Evolutionary conservation across 1,139 yeast genomes (phyloP).

Genomic region (Diutina catenulata): DNA sequence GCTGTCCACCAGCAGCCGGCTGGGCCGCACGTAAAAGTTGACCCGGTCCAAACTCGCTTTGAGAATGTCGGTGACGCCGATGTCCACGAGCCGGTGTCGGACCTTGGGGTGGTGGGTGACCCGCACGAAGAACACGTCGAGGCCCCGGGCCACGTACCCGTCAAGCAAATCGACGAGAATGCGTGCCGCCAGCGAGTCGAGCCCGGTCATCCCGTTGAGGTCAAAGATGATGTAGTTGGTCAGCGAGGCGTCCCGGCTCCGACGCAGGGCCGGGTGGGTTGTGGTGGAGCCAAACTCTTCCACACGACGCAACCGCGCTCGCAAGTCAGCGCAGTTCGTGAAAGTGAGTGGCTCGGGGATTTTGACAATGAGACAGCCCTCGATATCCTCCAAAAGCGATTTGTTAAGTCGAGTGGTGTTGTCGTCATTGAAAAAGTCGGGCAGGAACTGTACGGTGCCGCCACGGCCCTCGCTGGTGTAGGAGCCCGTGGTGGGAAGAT

Average conservation of each 20-base stretch:
- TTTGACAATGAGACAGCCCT: conserved; percentile 76
- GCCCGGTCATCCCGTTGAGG: conserved; percentile 71
- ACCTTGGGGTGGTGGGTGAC: background rate
- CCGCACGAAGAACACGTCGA: conserved; percentile 1
- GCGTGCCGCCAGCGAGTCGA: conserved; percentile 84
- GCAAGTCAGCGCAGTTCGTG: conserved; percentile 78
- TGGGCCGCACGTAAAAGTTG: background rate
- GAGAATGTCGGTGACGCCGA: background rate
- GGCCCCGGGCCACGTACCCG: background rate
- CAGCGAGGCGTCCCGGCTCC: conserved; percentile 41
- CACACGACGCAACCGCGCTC: conserved; percentile 60
- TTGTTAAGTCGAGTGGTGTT: conserved; percentile 26
- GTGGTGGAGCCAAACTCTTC: conserved; percentile 78
- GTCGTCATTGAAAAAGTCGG: conserved; percentile 20
- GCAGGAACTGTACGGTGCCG: no score
- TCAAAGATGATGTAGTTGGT: conserved; percentile 68
- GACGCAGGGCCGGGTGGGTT: conserved; percentile 73
- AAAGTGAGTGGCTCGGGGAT: conserved; percentile 36
- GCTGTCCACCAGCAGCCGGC: background rate
- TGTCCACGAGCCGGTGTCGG: background rate
- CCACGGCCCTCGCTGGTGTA: no score
- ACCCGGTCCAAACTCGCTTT: background rate
- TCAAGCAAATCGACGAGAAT: conserved; percentile 17
- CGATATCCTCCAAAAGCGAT: conserved; percentile 53
- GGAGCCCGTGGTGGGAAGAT: conserved; percentile 19